Evolutionary conservation across 163 green algal species (phyloP).

Genomic region (Chloromonas sp.): DNA sequence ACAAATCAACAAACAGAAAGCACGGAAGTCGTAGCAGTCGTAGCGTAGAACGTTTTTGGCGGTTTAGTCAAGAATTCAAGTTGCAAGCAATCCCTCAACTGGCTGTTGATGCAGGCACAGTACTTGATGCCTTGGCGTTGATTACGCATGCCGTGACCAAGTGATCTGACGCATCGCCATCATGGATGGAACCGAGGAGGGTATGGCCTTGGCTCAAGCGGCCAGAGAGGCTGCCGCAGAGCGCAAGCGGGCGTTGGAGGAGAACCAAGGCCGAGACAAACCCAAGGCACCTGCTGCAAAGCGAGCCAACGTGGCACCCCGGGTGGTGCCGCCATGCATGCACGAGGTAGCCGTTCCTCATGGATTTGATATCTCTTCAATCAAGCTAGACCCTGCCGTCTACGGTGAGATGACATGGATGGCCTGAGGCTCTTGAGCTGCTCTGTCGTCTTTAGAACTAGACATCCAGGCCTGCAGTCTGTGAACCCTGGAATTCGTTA

Average conservation of each 20-base stretch:
- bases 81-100: no score
- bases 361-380: constrained; percentile 39
- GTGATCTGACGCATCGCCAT: no score
- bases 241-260: constrained; percentile 45
- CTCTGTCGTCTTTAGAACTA: not conserved
- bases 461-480: not conserved
- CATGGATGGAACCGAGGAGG: constrained; percentile 63
- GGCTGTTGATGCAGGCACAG: no score
- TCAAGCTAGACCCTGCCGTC: constrained; percentile 38
- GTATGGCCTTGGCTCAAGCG: constrained; percentile 52
- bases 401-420: constrained; percentile 39
- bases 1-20: no score
- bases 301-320: no score
- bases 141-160: no score
- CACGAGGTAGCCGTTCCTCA: constrained; percentile 68
- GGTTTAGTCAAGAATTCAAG: no score
- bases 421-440: not conserved
- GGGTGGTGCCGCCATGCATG: constrained; percentile 29
- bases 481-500: not conserved
- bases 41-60: no score
- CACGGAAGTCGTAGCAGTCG: no score
- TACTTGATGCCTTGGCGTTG: no score
- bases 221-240: constrained; percentile 49
- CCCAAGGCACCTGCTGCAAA: no score
- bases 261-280: not conserved